Evolutionary conservation across 306 rosid genomes (phyloP).

Genomic region (Canavalia gladiata): DNA sequence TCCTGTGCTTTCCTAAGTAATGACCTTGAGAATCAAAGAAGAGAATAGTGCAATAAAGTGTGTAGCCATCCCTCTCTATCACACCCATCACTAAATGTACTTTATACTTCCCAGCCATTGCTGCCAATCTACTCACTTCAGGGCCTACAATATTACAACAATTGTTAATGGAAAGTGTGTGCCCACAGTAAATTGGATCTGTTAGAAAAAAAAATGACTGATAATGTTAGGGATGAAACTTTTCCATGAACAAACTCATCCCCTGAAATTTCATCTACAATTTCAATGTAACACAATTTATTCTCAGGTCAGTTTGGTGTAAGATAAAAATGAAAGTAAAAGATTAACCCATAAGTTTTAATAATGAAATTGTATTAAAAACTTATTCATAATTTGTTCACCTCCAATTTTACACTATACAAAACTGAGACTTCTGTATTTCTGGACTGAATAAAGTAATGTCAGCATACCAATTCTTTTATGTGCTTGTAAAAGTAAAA

Average conservation of each 20-base stretch:
- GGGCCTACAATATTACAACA: conserved; percentile 66
- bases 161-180: not conserved
- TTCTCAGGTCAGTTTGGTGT: not conserved
- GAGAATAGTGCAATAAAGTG: conserved; percentile 84
- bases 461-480: not conserved
- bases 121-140: conserved; percentile 90
- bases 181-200: not conserved
- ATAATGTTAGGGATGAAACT: not conserved
- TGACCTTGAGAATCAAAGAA: conserved; percentile 90
- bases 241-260: not conserved
- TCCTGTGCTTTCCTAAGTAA: conserved; percentile 94
- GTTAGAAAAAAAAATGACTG: not conserved
- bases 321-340: not conserved
- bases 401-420: not conserved
- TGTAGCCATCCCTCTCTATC: conserved; percentile 94
- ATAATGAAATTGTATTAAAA: not conserved
- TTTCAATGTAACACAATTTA: conserved; percentile 10
- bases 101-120: conserved; percentile 93
- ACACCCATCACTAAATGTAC: conserved; percentile 90
- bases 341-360: not conserved
- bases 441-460: not conserved
- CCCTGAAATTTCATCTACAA: not conserved
- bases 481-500: conserved; percentile 6
- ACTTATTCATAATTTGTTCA: not conserved
- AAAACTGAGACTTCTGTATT: not conserved